Percentiles rank a stretch among this genome's conserved stretches.
These are phyloP conservation scores for Exophiala calicioides DNA, from an alignment of 2,329 filamentous ascomycete species.

Conservation along the genomic window DNA sequence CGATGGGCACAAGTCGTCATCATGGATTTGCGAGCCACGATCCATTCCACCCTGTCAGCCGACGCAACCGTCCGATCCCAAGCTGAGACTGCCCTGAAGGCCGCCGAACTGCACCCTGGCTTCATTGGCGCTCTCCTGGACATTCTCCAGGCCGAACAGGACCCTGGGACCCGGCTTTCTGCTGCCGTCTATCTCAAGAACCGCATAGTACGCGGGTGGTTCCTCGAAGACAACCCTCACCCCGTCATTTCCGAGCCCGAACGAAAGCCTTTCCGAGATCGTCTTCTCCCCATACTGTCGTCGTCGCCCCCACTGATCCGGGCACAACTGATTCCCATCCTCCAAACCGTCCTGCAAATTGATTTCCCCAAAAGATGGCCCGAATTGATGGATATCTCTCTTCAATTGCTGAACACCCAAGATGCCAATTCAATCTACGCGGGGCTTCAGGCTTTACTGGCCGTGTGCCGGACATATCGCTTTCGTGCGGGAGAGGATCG, in stretches of 20 bases:
- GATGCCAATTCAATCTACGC: conserved; percentile 86
- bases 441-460: conserved; percentile 88
- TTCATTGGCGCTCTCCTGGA: conserved; percentile 90
- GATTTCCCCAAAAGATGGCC: conserved; percentile 97
- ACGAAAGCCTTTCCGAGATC: conserved; percentile 81
- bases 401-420: conserved; percentile 83
- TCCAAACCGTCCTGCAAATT: conserved; percentile 93
- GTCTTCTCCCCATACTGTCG: conserved; percentile 85
- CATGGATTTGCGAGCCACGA: conserved; percentile 58
- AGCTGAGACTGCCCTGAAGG: conserved; percentile 65
- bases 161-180: conserved; percentile 79
- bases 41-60: conserved; percentile 63
- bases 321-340: conserved; percentile 87
- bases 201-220: conserved; percentile 90
- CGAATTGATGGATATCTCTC: conserved; percentile 86
- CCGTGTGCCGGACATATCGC: conserved; percentile 91
- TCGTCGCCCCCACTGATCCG: conserved; percentile 77
- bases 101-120: conserved; percentile 88
- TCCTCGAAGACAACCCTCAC: conserved; percentile 72
- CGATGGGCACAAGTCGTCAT: conserved; percentile 14
- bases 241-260: conserved; percentile 83
- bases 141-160: conserved; percentile 85
- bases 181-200: conserved; percentile 98
- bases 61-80: conserved; percentile 63
- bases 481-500: conserved; percentile 85